Percentiles rank a stretch among this genome's conserved stretches.
phyloP scores from a whole-genome alignment of 768 basidiomycete species.

The Lentinula raphanica region DNA sequence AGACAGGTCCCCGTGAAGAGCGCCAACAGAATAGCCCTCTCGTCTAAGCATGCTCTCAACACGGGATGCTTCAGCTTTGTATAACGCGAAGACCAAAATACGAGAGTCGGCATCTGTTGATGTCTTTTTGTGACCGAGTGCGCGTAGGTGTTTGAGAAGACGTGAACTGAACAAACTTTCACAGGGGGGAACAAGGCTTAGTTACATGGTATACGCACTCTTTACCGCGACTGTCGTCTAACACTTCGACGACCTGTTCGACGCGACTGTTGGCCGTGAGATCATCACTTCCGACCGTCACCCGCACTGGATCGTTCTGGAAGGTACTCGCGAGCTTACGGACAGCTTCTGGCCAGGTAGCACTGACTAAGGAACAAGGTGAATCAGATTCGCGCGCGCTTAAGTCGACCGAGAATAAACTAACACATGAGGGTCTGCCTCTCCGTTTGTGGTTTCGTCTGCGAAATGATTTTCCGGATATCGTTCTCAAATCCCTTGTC shows the following conservation, averaged over 20 bases:
- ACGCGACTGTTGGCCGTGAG: slow-evolving; percentile 91
- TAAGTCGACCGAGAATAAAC: slow-evolving; percentile 24
- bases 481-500: slow-evolving; percentile 99
- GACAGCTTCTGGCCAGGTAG: slow-evolving; percentile 97
- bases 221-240: slow-evolving; percentile 79
- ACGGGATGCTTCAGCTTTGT: slow-evolving; percentile 96
- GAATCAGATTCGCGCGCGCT: neutral
- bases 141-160: slow-evolving; percentile 50
- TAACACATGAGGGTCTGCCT: slow-evolving; percentile 94
- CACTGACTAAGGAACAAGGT: slow-evolving; percentile 61
- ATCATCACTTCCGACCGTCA: slow-evolving; percentile 95
- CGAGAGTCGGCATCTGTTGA: slow-evolving; percentile 47
- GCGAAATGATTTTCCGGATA: slow-evolving; percentile 82
- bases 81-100: slow-evolving; percentile 89
- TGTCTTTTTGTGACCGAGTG: slow-evolving; percentile 58
- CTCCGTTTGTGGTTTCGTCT: slow-evolving; percentile 57
- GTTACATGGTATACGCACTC: slow-evolving; percentile 51
- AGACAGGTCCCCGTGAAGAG: slow-evolving; percentile 87
- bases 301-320: slow-evolving; percentile 75
- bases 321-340: slow-evolving; percentile 85
- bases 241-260: slow-evolving; percentile 89
- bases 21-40: slow-evolving; percentile 72
- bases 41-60: slow-evolving; percentile 73
- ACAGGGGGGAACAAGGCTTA: too few relatives aligned
- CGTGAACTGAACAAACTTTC: slow-evolving; percentile 40